Conservation (phyloP, 2,329 filamentous ascomycete genomes). For the Alternaria infectoria region DNA sequence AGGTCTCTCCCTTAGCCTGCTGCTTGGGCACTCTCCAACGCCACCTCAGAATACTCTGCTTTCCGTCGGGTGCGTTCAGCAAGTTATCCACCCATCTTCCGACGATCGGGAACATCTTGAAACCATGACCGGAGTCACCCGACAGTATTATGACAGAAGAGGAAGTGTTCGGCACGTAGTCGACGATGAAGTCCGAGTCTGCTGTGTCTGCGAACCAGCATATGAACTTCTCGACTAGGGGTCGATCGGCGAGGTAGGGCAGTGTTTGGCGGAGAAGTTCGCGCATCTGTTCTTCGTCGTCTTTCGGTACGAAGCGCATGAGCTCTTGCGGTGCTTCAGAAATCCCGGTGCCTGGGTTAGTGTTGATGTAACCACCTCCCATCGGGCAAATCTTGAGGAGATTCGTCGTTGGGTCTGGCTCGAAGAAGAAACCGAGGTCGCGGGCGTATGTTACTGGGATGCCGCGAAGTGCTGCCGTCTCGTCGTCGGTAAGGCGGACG, state of each 20-base stretch:
- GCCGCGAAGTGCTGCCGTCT: slow-evolving; percentile 60
- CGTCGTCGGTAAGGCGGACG: slow-evolving; percentile 62
- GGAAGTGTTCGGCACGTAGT: slow-evolving; percentile 60
- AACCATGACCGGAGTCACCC: slow-evolving; percentile 67
- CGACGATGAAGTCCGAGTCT: slow-evolving; percentile 67
- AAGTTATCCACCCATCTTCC: slow-evolving; percentile 61
- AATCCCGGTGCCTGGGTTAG: slow-evolving; percentile 51
- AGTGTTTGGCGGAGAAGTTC: slow-evolving; percentile 60
- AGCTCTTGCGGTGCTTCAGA: slow-evolving; percentile 49
- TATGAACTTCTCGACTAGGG: slow-evolving; percentile 63
- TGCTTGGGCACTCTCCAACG: slow-evolving; percentile 55
- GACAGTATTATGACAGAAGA: slow-evolving; percentile 59
- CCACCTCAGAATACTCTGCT: slow-evolving; percentile 58
- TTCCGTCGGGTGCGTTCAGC: slow-evolving; percentile 47
- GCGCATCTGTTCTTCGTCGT: slow-evolving; percentile 61
- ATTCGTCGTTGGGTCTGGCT: slow-evolving; percentile 65
- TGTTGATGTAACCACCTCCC: slow-evolving; percentile 63
- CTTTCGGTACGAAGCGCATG: slow-evolving; percentile 58
- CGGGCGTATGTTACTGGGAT: slow-evolving; percentile 67
- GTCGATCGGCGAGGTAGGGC: slow-evolving; percentile 60
- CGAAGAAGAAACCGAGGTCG: slow-evolving; percentile 70
- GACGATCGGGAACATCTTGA: slow-evolving; percentile 68
- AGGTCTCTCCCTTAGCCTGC: slow-evolving; percentile 40
- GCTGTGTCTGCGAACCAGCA: slow-evolving; percentile 70
- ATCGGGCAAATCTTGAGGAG: slow-evolving; percentile 67